Evolutionary conservation across 306 rosid genomes (phyloP), one percentile per base, ranked within the genome.

Genomic region (Luffa aegyptiaca): DNA sequence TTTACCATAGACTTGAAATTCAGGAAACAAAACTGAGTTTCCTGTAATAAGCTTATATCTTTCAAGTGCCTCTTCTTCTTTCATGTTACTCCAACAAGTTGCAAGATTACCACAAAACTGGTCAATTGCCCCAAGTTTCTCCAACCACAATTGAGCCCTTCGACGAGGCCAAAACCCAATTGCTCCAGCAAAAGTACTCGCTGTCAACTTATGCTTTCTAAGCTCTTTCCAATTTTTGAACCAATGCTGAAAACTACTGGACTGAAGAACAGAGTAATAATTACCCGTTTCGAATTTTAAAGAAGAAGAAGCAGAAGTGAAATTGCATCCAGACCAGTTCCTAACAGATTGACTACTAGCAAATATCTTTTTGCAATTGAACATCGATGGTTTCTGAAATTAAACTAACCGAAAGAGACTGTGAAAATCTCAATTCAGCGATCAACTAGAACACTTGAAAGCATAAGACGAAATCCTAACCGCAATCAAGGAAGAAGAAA

Each of bases 31-130:
- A 13, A 91, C 92, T 3, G 84, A 42, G 83, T 93, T 91, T 77
- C 97, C 97, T 0, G 97, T 91, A 52, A 93, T 88, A 63, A 93
- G 83, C 72, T 91, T 91, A 86, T 93, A 93, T 72, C 95, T 88
- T 81, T 91, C 95, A 78, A 93, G 95, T 77, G 98, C 97, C 52
- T 91, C 97, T 85, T 85, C 92, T 83, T 93, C 98, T 91, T 86
- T 93, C 73, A 88, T 86, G 82, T 91, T 91, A 86, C 86, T 88
- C 98, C 98, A 93, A 77, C 90, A 85, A 8, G 98, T 91, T 44
- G 98, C 95, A 16, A 89, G 77, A 81, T 91, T 93, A 82, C 97
- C 92, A 17, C 84, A 78, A 85, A 91, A 93, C 39, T 94, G 92
- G 77, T 91, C 92, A 52, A 84, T 86, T 77, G 93, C 93, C 56